These are phyloP conservation scores for Xylaria telfairii DNA, from an alignment of 495 filamentous ascomycete genomes.

Conservation along the genomic window DNA sequence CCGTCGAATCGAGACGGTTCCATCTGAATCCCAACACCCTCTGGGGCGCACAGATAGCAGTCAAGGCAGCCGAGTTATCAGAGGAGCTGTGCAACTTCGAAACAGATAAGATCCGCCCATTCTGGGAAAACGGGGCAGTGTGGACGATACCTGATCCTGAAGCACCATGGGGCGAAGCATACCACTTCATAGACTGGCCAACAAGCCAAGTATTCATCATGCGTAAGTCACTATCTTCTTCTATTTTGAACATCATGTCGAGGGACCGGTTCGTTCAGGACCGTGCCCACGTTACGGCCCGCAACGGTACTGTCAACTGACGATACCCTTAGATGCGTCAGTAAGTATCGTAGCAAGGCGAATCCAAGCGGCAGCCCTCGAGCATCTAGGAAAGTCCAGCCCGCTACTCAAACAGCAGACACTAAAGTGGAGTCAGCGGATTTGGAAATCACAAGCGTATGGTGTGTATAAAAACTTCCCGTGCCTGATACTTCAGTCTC, in stretches of 20 bases:
- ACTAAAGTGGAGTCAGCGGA: not conserved
- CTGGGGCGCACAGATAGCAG: not conserved
- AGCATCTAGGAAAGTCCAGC: not conserved
- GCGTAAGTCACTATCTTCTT: not conserved
- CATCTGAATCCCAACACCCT: not conserved
- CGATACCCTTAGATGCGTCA: not conserved
- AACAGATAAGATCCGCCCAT: not conserved
- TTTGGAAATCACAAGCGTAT: not conserved
- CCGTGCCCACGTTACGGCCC: no score
- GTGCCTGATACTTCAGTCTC: no score
- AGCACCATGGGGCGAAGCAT: not conserved
- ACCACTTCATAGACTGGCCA: not conserved
- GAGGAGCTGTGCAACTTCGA: not conserved
- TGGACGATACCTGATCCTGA: not conserved
- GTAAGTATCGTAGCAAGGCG: not conserved
- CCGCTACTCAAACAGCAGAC: not conserved
- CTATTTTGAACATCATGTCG: not conserved
- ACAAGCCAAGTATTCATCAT: not conserved
- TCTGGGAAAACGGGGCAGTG: not conserved
- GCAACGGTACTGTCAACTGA: no score
- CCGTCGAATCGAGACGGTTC: not conserved
- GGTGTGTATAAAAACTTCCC: no score
- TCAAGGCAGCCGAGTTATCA: not conserved
- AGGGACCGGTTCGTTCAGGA: no score
- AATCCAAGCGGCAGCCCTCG: not conserved